Evolutionary conservation across 768 basidiomycete species (phyloP), one percentile per base, ranked within the genome.

Genomic region (Amylocystis lapponica): DNA sequence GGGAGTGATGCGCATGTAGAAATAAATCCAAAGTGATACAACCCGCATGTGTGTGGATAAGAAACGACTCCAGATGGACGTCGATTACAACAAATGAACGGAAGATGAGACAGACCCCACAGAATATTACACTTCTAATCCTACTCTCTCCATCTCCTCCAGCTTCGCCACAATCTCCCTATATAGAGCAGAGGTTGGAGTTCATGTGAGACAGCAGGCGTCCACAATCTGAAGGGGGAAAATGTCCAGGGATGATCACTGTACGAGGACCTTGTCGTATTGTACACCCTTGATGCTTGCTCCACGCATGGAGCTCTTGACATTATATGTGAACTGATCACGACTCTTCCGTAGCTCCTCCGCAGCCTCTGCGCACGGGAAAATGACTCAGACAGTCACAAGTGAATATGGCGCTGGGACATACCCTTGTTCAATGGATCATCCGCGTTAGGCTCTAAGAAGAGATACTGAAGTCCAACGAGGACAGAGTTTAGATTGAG

Each of bases 361-460:
- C 16, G 96, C 96, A 12, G 96, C 96, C 65, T 97, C 96, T 99
- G 74, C 36, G 34, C 39, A 37, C 14, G 20, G 35, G 13, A 25
- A 3, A 10, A n/a, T n/a, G n/a, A n/a, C n/a, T n/a, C n/a, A n/a
- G n/a, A n/a, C n/a, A n/a, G n/a, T n/a, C n/a, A 17, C 10, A 5
- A 25, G 16, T 17, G 19, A 22, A n/a, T 16, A 44, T 37, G 26
- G 27, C 23, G 27, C n/a, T n/a, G n/a, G n/a, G n/a, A 53, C 81
- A 35, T 48, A 90, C 95, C 95, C 68, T 98, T 99, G 74, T 99
- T 99, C 58, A 99, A 62, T 13, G 96, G 96, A 66, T 99, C 96
- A 55, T 98, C 95, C 29, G 96, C 88, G 56, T 99, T 99, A 12
- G 96, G 96, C 65, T 99, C 96, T 45, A 99, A 72, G 76, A 99